phyloP scores from a whole-genome alignment of 2,329 filamentous ascomycete species.

The Cryphonectria carpinicola region DNA sequence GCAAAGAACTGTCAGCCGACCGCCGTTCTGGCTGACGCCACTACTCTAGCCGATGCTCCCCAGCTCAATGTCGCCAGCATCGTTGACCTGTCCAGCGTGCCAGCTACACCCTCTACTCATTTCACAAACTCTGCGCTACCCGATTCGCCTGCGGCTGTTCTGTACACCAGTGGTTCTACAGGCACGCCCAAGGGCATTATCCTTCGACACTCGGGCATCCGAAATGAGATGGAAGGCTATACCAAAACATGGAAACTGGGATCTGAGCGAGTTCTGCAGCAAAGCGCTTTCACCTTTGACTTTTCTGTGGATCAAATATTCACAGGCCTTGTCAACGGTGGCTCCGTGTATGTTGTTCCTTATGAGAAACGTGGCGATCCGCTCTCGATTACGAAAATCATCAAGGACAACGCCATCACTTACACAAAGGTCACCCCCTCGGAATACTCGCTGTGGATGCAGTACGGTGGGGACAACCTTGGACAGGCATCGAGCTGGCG shows the following conservation, averaged over 20 bases:
- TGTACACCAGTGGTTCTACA: constrained; percentile 42
- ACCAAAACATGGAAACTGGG: constrained; percentile 29
- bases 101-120: neutral
- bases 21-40: neutral
- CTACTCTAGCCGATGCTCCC: neutral
- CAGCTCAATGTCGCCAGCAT: neutral
- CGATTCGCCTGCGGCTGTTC: constrained; percentile 32
- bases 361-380: constrained; percentile 38
- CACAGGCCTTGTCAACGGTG: constrained; percentile 36
- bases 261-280: constrained; percentile 40
- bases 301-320: constrained; percentile 40
- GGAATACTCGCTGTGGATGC: constrained; percentile 40
- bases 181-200: constrained; percentile 47
- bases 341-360: constrained; percentile 37
- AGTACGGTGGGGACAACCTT: constrained; percentile 24
- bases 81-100: neutral
- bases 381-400: constrained; percentile 37
- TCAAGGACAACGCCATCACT: constrained; percentile 39
- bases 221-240: constrained; percentile 36
- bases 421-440: constrained; percentile 43
- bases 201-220: constrained; percentile 37
- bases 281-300: constrained; percentile 46
- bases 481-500: constrained; percentile 18
- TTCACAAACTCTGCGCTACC: neutral
- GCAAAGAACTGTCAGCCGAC: constrained; percentile 18